Base-by-base conservation (phyloP, 2,329 filamentous ascomycete species). In the Cercospora sp. region DNA sequence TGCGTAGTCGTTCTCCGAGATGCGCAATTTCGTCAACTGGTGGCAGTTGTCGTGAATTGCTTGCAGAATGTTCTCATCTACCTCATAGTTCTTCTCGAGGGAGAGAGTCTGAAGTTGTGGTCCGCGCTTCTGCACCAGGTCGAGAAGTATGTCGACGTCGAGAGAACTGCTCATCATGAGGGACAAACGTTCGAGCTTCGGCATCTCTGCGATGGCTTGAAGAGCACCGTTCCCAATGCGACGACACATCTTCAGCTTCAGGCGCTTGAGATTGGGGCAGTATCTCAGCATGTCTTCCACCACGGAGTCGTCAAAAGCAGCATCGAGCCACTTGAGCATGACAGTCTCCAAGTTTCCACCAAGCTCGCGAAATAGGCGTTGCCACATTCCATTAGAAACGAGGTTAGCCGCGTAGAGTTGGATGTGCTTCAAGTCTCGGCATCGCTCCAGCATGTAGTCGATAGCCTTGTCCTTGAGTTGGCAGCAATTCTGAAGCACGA, bases 401-500 rank as follows among this genome's bases (percentile, higher is more conserved):
- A 98, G 87, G 72, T 97, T 98, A 9, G 92, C 89, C 10, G 93
- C 92, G 70, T 95, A 90, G 0, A 98, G 84, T 70, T 93, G 91
- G 53, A 98, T 84, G 65, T 88, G 85, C 68, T 89, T 86, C n/a
- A 97, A 83, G 8, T 86, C 80, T 60, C 88, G 86, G 60, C 91
- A 86, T 59, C 92, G 91, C 65, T 89, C 88, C 20, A 92, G 83
- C 75, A 97, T 86, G 78, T 94, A 97, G 63, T 92, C 87, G 79
- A 97, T 86, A 51, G 93, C 91, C 45, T 85, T 84, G 75, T 97
- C 91, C 79, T 97, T 97, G 84, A 97, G 90, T 76, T 97, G 94
- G 60, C 95, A 91, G n/a, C 90, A 92, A 75, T 94, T 94, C 60
- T 91, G 89, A 10, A 97, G 82, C 71, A 93, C 91, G 66, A 97